These are phyloP conservation scores for Globisporangium orthogonon DNA, from an alignment of 352 stramenopile species.

Conservation along the genomic window DNA sequence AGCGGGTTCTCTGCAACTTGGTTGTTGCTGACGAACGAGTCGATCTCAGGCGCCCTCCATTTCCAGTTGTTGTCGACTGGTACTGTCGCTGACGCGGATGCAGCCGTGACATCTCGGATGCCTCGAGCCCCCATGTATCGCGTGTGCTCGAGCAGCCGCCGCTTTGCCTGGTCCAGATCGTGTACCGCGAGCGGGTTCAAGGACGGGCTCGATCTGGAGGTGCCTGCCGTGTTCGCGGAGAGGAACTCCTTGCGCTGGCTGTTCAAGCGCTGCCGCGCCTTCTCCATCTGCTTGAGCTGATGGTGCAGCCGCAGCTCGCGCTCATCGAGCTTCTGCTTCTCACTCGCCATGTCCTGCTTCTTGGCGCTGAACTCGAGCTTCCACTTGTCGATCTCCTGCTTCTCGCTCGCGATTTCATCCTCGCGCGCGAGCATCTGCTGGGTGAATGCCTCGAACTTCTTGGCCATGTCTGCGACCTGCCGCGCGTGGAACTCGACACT, in stretches of 20 bases:
- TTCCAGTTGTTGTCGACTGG: slow-evolving; percentile 10
- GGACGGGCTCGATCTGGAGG: not conserved
- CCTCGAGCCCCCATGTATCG: slow-evolving; percentile 1
- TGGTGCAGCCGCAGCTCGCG: slow-evolving; percentile 39
- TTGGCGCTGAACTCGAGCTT: slow-evolving; percentile 11
- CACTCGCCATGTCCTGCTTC: slow-evolving; percentile 29
- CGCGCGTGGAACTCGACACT: slow-evolving; percentile 12
- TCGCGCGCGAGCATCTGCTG: slow-evolving; percentile 14
- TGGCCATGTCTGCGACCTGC: slow-evolving; percentile 17
- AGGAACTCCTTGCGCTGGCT: slow-evolving; percentile 42
- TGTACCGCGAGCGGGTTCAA: slow-evolving; percentile 4
- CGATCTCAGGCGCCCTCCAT: not conserved
- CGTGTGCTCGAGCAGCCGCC: slow-evolving; percentile 9
- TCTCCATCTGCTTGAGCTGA: slow-evolving; percentile 54
- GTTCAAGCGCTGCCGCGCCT: slow-evolving; percentile 29
- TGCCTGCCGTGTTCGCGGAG: not conserved
- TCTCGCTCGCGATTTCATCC: slow-evolving; percentile 1
- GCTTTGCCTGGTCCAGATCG: slow-evolving; percentile 13
- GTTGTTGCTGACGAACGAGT: not conserved
- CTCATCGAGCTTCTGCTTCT: slow-evolving; percentile 37
- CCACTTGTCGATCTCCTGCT: not conserved
- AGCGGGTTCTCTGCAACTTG: not conserved
- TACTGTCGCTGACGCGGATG: not conserved
- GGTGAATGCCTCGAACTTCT: slow-evolving; percentile 15
- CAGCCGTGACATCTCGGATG: not conserved